Conservation (phyloP, 2,329 filamentous ascomycete species). For the Dactylonectria macrodidyma region DNA sequence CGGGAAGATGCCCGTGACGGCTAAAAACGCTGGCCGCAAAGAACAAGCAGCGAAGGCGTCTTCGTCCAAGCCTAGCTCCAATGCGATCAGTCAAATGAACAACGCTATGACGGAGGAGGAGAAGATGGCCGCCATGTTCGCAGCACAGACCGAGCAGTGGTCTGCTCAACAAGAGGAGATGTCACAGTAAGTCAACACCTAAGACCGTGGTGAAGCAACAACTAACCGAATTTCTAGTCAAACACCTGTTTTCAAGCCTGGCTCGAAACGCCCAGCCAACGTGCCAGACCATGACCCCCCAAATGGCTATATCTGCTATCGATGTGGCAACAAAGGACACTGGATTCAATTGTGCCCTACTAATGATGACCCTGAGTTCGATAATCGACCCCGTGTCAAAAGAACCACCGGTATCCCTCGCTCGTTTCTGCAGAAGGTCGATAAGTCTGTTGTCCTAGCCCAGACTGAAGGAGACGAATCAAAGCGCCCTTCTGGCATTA, state of each 20-base stretch:
- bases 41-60: constrained; percentile 73
- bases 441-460: constrained; percentile 85
- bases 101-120: constrained; percentile 93
- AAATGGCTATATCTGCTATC: constrained; percentile 94
- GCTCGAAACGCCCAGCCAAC: constrained; percentile 77
- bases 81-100: constrained; percentile 76
- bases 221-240: constrained; percentile 64
- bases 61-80: constrained; percentile 68
- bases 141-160: constrained; percentile 92
- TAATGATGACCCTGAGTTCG: constrained; percentile 97
- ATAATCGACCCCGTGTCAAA: constrained; percentile 93
- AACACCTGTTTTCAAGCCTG: constrained; percentile 73
- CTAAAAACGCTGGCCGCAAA: constrained; percentile 83
- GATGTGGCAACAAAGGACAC: constrained; percentile 97
- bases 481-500: constrained; percentile 89
- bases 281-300: constrained; percentile 95
- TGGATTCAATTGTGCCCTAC: constrained; percentile 99
- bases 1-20: constrained; percentile 92
- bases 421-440: constrained; percentile 95
- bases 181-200: constrained; percentile 74
- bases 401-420: constrained; percentile 96
- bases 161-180: constrained; percentile 93
- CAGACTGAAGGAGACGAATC: constrained; percentile 85
- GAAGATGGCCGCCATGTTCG: constrained; percentile 92
- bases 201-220: constrained; percentile 23